A percentile compares a stretch with the other conserved stretches of the same genome.
These are phyloP conservation scores for Boletus semigastroideus DNA, from an alignment of 1,284 basidiomycete species.

Conservation along the genomic window DNA sequence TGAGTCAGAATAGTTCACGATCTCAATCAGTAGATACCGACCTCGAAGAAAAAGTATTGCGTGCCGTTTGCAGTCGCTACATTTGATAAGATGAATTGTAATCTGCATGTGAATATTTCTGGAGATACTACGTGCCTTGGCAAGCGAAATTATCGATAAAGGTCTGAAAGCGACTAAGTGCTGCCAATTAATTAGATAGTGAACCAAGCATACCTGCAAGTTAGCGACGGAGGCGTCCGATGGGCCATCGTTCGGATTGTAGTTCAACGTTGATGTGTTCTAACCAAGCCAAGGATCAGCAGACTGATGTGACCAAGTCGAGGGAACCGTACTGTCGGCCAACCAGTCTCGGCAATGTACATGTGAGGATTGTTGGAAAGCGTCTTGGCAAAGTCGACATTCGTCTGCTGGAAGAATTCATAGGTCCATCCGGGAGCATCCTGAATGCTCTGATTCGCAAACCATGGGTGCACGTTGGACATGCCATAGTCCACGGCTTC, in stretches of 20 bases:
- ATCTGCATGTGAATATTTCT: not conserved
- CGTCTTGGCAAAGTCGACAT: slow-evolving; percentile 24
- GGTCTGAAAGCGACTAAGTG: slow-evolving; percentile 37
- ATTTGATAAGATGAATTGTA: slow-evolving; percentile 6
- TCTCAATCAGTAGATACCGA: slow-evolving; percentile 28
- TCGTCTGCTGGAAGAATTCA: slow-evolving; percentile 32
- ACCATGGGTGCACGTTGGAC: slow-evolving; percentile 86
- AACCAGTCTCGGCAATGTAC: slow-evolving; percentile 62
- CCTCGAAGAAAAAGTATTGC: slow-evolving; percentile 86
- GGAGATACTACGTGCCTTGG: slow-evolving; percentile 37
- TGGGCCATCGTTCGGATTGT: slow-evolving; percentile 60
- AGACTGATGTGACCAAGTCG: not conserved
- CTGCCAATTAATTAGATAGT: not conserved
- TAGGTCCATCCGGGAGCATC: slow-evolving; percentile 47
- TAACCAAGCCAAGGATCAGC: slow-evolving; percentile 26
- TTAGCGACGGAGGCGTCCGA: slow-evolving; percentile 67
- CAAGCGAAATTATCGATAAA: slow-evolving; percentile 90
- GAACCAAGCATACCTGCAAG: slow-evolving; percentile 50
- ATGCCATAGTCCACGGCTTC: slow-evolving; percentile 72
- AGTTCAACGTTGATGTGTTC: slow-evolving; percentile 54
- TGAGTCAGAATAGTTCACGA: slow-evolving; percentile 2
- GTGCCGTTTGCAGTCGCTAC: slow-evolving; percentile 75
- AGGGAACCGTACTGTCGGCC: slow-evolving; percentile 69
- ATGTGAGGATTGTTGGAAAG: slow-evolving; percentile 36
- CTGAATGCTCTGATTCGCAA: slow-evolving; percentile 69